Base-by-base conservation (phyloP, 1,284 basidiomycete genomes). In the Sanghuangporus weigelae region DNA sequence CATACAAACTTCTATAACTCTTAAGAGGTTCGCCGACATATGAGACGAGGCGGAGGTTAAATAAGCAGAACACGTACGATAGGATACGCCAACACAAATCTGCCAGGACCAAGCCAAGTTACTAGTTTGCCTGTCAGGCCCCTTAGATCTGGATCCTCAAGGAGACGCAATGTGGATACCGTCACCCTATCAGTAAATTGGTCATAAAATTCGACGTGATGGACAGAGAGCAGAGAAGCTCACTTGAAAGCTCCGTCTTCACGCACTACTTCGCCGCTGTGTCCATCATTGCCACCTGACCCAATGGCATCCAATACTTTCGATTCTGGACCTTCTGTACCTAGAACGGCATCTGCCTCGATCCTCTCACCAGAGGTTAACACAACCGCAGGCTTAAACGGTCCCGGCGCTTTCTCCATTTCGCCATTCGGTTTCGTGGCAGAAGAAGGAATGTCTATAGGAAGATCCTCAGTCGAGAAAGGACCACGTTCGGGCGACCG, bases 351-450 rank as follows among this genome's bases (percentile, higher is more conserved):
- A 44, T 62, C 60, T 16, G 60, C 60, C 7, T 38, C 36, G 5
- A 62, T 40, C 38, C 14, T 42, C 31, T 62, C 60, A 14, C 60
- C 60, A 31, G 60, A 62, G 14, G 60, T 62, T 51, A 62, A 26
- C 12, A 62, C 36, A n/a, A 62, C 60, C 42, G 23, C 60, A 21
- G 60, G 53, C 6, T 16, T n/a, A 23, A 14, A 31, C 4, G 14
- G 4, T 21, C 12, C 19, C 35, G n/a, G 6, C 16, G 38, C 55
- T n/a, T 39, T 23, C 19, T 54, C 51, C 11, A 35, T 4, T 12
- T 21, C 23, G 12, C 35, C n/a, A 35, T 26, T 12, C 23, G 14
- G 8, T 2, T 54, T 38, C 31, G 4, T 12, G 2, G 3, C 31
- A 2, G 55, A 12, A 2, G 40, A 23, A n/a, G 38, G 16, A 7